A percentile compares a stretch with the other conserved stretches of the same genome.
Evolutionary conservation across 1,284 basidiomycete species (phyloP).

Genomic region (Tilletia horrida): DNA sequence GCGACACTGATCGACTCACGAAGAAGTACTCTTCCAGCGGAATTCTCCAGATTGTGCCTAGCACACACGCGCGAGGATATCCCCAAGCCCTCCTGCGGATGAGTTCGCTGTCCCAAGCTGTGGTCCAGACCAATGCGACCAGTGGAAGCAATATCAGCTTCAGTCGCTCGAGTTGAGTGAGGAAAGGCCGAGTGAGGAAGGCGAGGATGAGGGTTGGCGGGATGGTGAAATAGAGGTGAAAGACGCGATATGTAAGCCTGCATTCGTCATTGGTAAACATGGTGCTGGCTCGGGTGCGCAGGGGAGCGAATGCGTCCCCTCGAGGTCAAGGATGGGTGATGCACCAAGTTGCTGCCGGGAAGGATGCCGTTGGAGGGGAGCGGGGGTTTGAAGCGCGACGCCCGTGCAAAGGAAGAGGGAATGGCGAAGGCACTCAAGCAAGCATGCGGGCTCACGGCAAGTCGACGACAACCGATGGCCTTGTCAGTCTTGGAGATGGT

Average conservation of each 20-base stretch:
- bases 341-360: no score
- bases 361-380: background rate
- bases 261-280: slow-evolving; percentile 23
- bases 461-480: no score
- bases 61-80: slow-evolving; percentile 43
- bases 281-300: background rate
- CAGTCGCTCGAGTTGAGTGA: slow-evolving; percentile 39
- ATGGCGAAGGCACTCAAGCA: no score
- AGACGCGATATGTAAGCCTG: slow-evolving; percentile 40
- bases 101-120: slow-evolving; percentile 47
- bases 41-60: slow-evolving; percentile 42
- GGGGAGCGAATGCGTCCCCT: background rate
- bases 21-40: slow-evolving; percentile 50
- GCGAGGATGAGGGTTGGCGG: slow-evolving; percentile 37
- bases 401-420: no score
- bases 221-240: slow-evolving; percentile 43
- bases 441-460: no score
- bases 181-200: slow-evolving; percentile 35
- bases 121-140: slow-evolving; percentile 49
- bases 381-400: no score
- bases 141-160: slow-evolving; percentile 42
- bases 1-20: slow-evolving; percentile 21
- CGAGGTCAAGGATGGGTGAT: no score
- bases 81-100: slow-evolving; percentile 44
- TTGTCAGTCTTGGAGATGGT: no score